Conservation (phyloP, 23 red algal species). For the Agarophyton chilense region DNA sequence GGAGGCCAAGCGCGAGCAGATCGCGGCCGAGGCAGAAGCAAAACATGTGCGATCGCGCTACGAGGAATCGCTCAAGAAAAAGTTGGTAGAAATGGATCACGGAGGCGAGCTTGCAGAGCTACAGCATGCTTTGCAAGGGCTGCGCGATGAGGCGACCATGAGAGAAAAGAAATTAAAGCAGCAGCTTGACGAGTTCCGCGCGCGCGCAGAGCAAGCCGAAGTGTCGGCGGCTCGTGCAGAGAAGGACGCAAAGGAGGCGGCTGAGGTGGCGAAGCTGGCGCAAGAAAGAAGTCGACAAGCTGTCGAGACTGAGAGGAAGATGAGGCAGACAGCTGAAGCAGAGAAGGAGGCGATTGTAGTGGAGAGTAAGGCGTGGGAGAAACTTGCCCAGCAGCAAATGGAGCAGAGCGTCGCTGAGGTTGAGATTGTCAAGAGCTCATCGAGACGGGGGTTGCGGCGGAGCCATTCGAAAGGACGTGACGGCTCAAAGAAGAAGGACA, state of each 20-base stretch:
- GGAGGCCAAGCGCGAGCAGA: constrained; percentile 21
- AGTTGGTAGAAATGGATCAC: constrained; percentile 33
- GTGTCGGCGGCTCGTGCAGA: constrained; percentile 40
- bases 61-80: constrained; percentile 55
- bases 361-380: constrained; percentile 44
- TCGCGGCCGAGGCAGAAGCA: constrained; percentile 26
- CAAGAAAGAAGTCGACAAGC: constrained; percentile 15
- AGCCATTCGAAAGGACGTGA: constrained; percentile 10
- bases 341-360: constrained; percentile 32
- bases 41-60: constrained; percentile 47
- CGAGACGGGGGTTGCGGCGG: constrained; percentile 30
- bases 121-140: constrained; percentile 28
- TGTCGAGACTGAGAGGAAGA: constrained; percentile 44
- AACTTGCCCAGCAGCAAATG: constrained; percentile 39
- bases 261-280: constrained; percentile 37
- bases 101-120: constrained; percentile 28
- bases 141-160: constrained; percentile 5
- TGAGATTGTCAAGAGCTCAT: constrained; percentile 44
- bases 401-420: constrained; percentile 20
- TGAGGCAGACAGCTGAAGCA: constrained; percentile 28
- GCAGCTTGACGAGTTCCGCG: constrained; percentile 40
- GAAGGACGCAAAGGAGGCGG: constrained; percentile 58
- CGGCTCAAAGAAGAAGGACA: constrained; percentile 3
- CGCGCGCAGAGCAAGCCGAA: constrained; percentile 49
- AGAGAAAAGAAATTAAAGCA: constrained; percentile 37